Percentiles rank a stretch among this genome's conserved stretches.
Evolutionary conservation across 176 grass and related monocot genomes (phyloP).

Genomic region (Alloteropsis semialata): DNA sequence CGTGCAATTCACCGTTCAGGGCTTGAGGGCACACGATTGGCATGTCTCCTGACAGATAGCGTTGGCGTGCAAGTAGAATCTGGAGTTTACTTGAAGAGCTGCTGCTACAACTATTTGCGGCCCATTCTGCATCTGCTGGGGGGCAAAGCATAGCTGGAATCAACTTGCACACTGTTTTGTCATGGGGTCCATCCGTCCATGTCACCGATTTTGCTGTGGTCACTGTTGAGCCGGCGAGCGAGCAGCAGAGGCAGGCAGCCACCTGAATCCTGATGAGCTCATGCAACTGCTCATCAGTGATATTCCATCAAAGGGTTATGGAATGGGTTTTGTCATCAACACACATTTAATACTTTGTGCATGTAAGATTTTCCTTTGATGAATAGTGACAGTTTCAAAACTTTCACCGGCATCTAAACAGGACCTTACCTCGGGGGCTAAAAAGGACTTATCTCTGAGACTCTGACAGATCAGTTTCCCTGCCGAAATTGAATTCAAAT

Average conservation of each 20-base stretch:
- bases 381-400: no score
- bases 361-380: no score
- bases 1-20: background rate
- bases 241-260: no score
- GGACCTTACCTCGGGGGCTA: background rate
- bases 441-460: background rate
- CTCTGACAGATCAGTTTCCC: background rate
- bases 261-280: no score
- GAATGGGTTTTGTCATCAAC: no score
- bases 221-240: background rate
- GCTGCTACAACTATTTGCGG: background rate
- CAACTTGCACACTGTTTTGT: background rate
- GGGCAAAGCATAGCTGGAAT: background rate
- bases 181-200: background rate
- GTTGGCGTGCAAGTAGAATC: no score
- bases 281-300: no score
- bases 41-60: background rate
- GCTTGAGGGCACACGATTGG: background rate
- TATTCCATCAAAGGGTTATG: no score
- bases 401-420: no score
- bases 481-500: background rate
- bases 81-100: no score
- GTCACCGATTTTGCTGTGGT: background rate
- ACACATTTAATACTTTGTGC: no score
- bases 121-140: background rate